Evolutionary conservation across 1,284 basidiomycete species (phyloP), one percentile per base, ranked within the genome.

Genomic region (Cyathus olla): DNA sequence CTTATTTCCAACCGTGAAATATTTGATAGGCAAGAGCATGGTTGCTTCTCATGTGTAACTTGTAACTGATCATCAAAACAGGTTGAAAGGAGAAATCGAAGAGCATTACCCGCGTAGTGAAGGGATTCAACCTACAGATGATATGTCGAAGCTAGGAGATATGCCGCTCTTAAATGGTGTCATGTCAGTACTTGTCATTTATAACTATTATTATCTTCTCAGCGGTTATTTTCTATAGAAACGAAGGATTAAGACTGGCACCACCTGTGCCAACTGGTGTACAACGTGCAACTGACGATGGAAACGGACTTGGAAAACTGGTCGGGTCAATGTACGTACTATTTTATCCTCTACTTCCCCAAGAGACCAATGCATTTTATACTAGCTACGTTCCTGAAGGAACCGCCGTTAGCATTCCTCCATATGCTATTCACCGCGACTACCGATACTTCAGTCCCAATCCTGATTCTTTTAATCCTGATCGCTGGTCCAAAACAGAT

Each of bases 211-310:
- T 35, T 8, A 35, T 35, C 31, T 35, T n/a, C n/a, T n/a, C n/a
- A 35, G 19, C 53, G 37, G 11, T 21, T 48, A 66, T 44, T 65
- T 50, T 40, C 3, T 27, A n/a, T 55, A 42, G 89, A 60, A 88
- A 90, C 44, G 90, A 91, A 69, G 73, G 82, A 0, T 67, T 91
- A 53, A 80, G 90, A 44, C 73, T 91, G 37, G 79, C 80, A 42
- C 87, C 89, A 11, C 80, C 87, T 13, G 75, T 88, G 11, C 80
- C 83, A 10, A 84, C 81, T 27, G 84, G 83, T 42, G 80, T 84
- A 27, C 84, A 87, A 56, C 83, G 90, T 46, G 75, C 79, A 19
- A 77, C 82, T 19, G 75, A 78, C 1, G 64, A 62, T 42, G 77
- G 77, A 17, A 78, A 74, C 60, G 80, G 78, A 24, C n/a, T n/a